phyloP scores from a whole-genome alignment of 352 stramenopile species.

The Phytophthora litchii region DNA sequence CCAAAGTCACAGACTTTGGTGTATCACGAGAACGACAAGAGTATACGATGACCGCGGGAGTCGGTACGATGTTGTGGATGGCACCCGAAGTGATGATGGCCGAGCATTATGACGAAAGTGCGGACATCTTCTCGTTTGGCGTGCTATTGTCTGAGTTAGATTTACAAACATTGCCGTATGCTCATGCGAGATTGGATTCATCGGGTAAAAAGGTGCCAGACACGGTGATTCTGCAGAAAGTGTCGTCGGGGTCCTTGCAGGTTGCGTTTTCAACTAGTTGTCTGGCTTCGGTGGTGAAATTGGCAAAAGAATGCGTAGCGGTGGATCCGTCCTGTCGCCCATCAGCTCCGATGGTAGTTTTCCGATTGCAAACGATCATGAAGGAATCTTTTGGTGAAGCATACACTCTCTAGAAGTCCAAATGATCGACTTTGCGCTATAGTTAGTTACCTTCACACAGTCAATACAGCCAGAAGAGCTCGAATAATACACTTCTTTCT shows the following conservation, averaged over 20 bases:
- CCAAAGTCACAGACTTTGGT: conserved; percentile 54
- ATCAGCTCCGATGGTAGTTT: conserved; percentile 25
- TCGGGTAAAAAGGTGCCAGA: conserved; percentile 14
- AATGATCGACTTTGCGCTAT: background rate
- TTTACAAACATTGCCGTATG: conserved; percentile 21
- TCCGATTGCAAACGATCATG: conserved; percentile 26
- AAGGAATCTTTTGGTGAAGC: conserved; percentile 9
- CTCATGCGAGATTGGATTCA: conserved; percentile 17
- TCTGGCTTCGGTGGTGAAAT: conserved; percentile 7
- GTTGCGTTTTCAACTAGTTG: conserved; percentile 17
- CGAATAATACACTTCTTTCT: too few species aligned
- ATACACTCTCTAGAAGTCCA: background rate
- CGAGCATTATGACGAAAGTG: conserved; percentile 39
- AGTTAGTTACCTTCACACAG: too few species aligned
- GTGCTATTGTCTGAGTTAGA: conserved; percentile 39
- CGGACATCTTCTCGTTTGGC: conserved; percentile 45
- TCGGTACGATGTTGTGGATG: conserved; percentile 46
- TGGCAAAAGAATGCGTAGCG: conserved; percentile 16
- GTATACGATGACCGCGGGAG: conserved; percentile 39
- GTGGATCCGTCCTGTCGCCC: conserved; percentile 16
- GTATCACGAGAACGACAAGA: conserved; percentile 23
- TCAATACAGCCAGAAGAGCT: too few species aligned
- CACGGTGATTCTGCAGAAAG: conserved; percentile 21
- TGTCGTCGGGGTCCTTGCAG: conserved; percentile 15
- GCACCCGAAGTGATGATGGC: conserved; percentile 45